Conservation (phyloP, 371 early-diverging fungal genomes). For the Syncephalis plumigaleata region DNA sequence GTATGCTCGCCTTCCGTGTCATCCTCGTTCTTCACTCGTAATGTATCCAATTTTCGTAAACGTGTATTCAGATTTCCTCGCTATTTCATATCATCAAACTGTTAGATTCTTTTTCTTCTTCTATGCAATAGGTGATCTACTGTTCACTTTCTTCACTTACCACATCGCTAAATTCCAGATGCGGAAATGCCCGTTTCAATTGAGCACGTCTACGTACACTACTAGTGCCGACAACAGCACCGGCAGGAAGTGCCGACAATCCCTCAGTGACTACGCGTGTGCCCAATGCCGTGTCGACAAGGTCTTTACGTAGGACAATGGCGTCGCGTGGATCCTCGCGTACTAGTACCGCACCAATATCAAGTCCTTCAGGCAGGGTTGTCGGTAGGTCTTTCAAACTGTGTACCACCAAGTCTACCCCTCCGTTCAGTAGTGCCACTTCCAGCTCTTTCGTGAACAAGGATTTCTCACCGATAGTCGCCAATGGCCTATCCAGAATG, state of each 20-base stretch:
- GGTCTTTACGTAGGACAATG: conserved; percentile 37
- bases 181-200: conserved; percentile 58
- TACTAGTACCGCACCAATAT: conserved; percentile 63
- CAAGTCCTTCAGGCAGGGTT: conserved; percentile 65
- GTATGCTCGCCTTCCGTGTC: conserved; percentile 31
- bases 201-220: conserved; percentile 83
- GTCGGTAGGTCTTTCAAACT: conserved; percentile 92
- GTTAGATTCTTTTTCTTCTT: too few species aligned
- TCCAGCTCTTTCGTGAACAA: conserved; percentile 93
- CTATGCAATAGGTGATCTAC: background rate
- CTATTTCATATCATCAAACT: background rate
- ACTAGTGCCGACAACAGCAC: conserved; percentile 80
- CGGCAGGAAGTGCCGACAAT: conserved; percentile 48
- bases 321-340: conserved; percentile 85
- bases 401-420: conserved; percentile 82
- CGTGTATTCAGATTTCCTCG: conserved; percentile 48
- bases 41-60: conserved; percentile 60
- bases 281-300: conserved; percentile 12
- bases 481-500: conserved; percentile 65
- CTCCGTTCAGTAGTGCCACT: conserved; percentile 43
- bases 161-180: conserved; percentile 61
- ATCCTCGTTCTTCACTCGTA: background rate
- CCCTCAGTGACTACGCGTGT: conserved; percentile 3
- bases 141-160: conserved; percentile 21
- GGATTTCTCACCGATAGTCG: conserved; percentile 82